Evolutionary conservation across 345 rosid genomes (phyloP).

Genomic region (Durio zibethinus): DNA sequence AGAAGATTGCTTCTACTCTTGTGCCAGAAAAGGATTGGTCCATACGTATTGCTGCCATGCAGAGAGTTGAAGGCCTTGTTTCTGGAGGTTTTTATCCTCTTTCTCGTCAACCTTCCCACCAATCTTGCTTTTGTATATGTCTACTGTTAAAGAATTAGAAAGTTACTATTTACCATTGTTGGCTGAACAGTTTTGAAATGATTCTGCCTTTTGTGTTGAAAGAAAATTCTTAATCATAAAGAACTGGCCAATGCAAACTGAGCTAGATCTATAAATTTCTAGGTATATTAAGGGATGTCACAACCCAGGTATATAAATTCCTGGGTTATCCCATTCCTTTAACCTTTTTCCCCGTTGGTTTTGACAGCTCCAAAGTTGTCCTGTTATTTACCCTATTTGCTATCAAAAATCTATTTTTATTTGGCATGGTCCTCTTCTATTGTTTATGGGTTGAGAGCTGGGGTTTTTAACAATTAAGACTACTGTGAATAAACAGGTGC

Average conservation of each 20-base stretch:
- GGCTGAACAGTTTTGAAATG: not conserved
- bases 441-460: not conserved
- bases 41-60: slow-evolving; percentile 94
- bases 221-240: not conserved
- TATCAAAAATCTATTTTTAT: not conserved
- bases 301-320: not conserved
- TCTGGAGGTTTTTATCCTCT: slow-evolving; percentile 62
- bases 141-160: not conserved
- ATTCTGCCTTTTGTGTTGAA: not conserved
- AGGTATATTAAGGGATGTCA: not conserved
- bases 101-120: not conserved
- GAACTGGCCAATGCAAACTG: not conserved
- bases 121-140: not conserved
- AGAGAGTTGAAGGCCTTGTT: slow-evolving; percentile 95
- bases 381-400: not conserved
- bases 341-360: not conserved
- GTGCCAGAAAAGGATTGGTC: slow-evolving; percentile 99
- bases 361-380: not conserved
- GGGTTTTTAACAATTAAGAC: not conserved
- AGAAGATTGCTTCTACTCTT: slow-evolving; percentile 77
- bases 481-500: slow-evolving; percentile 55
- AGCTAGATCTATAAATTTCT: not conserved
- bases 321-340: not conserved
- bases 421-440: not conserved
- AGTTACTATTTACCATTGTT: not conserved